These are phyloP conservation scores for Globisporangium nodosum DNA, from an alignment of 352 stramenopile species.

Conservation along the genomic window DNA sequence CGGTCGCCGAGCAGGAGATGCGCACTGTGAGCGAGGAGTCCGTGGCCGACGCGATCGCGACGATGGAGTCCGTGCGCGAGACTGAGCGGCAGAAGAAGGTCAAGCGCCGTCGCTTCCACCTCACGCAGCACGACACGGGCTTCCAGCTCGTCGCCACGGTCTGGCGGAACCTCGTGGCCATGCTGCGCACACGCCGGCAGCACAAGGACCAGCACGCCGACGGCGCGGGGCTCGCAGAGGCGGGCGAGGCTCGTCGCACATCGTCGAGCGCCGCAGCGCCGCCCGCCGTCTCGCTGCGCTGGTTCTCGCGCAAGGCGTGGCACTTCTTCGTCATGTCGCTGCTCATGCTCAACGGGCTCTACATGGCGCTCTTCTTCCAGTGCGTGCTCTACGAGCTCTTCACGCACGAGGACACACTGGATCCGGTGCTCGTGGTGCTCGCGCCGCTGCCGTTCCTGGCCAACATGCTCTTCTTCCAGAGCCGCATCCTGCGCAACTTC, in stretches of 20 bases:
- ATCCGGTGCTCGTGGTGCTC: slow-evolving; percentile 13
- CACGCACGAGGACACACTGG: slow-evolving; percentile 14
- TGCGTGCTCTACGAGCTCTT: slow-evolving; percentile 57
- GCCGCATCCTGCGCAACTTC: slow-evolving; percentile 57
- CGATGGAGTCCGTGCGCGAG: slow-evolving; percentile 19
- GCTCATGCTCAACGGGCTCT: slow-evolving; percentile 72
- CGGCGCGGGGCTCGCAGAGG: background rate
- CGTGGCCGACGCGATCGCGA: slow-evolving; percentile 18
- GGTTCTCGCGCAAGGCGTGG: slow-evolving; percentile 62
- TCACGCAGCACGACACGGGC: slow-evolving; percentile 18
- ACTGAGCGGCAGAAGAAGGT: slow-evolving; percentile 4
- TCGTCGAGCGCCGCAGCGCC: background rate
- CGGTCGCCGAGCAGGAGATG: slow-evolving; percentile 16
- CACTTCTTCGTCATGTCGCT: slow-evolving; percentile 56
- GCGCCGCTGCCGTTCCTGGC: slow-evolving; percentile 41
- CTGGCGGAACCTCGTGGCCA: slow-evolving; percentile 4
- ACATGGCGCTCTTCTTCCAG: slow-evolving; percentile 51
- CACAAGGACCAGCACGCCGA: background rate
- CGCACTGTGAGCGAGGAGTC: slow-evolving; percentile 13
- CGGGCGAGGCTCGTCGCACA: background rate
- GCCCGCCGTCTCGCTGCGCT: slow-evolving; percentile 15
- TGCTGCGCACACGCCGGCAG: background rate
- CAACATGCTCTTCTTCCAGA: slow-evolving; percentile 58
- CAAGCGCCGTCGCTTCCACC: slow-evolving; percentile 1
- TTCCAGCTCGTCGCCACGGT: slow-evolving; percentile 23